Conservation (phyloP, 2,329 filamentous ascomycete genomes). For the Xylaria hypoxylon region DNA sequence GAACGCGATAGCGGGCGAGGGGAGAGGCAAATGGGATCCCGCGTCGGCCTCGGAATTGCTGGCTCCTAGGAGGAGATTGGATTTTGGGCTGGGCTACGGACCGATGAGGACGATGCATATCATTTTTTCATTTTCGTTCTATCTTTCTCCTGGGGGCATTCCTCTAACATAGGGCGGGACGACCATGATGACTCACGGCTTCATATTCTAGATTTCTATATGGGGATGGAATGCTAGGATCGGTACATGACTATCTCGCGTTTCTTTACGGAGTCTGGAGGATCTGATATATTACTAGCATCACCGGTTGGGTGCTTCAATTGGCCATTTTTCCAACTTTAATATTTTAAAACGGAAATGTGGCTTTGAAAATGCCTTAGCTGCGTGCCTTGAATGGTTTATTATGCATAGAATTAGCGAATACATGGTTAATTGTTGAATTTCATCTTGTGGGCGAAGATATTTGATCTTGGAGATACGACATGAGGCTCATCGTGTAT, state of each 20-base stretch:
- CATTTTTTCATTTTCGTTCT: conserved; percentile 13
- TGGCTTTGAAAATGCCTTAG: too few species aligned
- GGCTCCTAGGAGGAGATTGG: conserved; percentile 53
- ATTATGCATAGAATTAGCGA: not conserved
- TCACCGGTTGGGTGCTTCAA: not conserved
- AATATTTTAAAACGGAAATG: too few species aligned
- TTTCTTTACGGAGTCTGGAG: conserved; percentile 21
- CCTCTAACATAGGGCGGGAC: conserved; percentile 8
- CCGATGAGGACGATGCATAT: conserved; percentile 23
- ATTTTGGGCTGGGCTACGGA: conserved; percentile 31
- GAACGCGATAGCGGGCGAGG: conserved; percentile 48
- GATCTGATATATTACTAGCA: conserved; percentile 9
- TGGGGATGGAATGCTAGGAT: conserved; percentile 30
- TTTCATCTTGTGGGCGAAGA: not conserved
- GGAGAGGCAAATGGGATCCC: conserved; percentile 42
- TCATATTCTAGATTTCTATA: conserved; percentile 32
- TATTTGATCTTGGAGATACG: too few species aligned
- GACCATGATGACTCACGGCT: conserved; percentile 32
- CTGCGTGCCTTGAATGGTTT: too few species aligned
- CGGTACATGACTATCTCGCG: conserved; percentile 15
- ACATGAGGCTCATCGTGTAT: too few species aligned
- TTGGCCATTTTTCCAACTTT: not conserved
- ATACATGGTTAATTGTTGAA: not conserved
- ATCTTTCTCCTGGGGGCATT: conserved; percentile 9
- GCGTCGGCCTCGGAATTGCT: conserved; percentile 67